Evolutionary conservation across 306 rosid genomes (phyloP), one percentile per base, ranked within the genome.

Genomic region (Quercus alba): DNA sequence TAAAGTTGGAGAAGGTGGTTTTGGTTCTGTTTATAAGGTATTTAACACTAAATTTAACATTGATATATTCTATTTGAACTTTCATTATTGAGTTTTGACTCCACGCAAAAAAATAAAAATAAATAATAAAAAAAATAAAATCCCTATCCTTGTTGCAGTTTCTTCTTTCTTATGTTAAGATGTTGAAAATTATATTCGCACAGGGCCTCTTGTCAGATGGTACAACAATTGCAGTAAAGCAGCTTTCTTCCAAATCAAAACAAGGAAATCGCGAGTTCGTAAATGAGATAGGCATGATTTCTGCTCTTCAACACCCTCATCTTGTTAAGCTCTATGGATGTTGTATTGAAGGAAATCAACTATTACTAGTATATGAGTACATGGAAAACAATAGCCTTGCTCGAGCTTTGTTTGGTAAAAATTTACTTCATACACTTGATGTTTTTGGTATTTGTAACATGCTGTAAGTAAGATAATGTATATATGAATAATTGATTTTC

Each of bases 1-100:
- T 57, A 83, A 86, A 59, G 84, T 86, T 52, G 89, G 87, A 14
- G 89, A 86, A 78, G 89, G 89, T 11, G 89, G 89, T 75, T 86
- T 86, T 77, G 89, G 89, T 70, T 15, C 89, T 57, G 89, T 86
- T 72, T 84, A 71, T 78, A 84, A 83, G 89, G 87, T 86, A 69
- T 70, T 25, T 13, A 46, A 46, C 52, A 46, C 52, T 46, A 46
- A 0, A 46, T 46, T 46, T 46, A 2, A 9, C 52, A 46, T 46
- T 46, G 15, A 46, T 46, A 0, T 46, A 11, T 46, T 46, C 52
- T 3, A 46, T 46, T 46, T 25, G 19, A 41, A 11, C 31, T 58
- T 38, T 38, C 44, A 6, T 38, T 38, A 38, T 38, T 38, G 44
- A 38, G 44, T 38, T 38, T 38, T 38, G 44, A 38, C 10, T 38